Evolutionary conservation across 176 grass and related monocot genomes (phyloP).

Genomic region (Cenchrus purpureus): DNA sequence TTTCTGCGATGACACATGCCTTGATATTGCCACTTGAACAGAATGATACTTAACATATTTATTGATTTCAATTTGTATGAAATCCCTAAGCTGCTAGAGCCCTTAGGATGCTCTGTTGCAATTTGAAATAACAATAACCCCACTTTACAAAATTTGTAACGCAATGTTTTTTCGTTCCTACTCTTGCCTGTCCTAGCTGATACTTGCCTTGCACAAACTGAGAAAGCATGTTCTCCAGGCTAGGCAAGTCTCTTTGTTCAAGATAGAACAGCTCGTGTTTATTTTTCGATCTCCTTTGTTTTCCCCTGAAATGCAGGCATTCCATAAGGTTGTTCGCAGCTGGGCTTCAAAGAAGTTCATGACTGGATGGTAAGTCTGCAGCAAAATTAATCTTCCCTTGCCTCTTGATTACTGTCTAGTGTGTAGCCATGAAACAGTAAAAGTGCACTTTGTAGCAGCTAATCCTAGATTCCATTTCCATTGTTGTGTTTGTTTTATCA

Average conservation of each 20-base stretch:
- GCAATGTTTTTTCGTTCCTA: not conserved
- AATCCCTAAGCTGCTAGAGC: not conserved
- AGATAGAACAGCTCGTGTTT: slow-evolving; percentile 19
- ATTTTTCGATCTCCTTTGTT: slow-evolving; percentile 3
- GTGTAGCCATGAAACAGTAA: slow-evolving; percentile 6
- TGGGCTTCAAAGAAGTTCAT: slow-evolving; percentile 98
- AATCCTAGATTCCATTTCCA: not conserved
- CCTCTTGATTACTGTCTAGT: not conserved
- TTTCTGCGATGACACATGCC: too few species aligned
- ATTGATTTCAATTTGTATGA: not conserved
- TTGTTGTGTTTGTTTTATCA: not conserved
- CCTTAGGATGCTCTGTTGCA: not conserved
- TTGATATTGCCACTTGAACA: not conserved
- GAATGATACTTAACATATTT: not conserved
- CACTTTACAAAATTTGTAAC: not conserved
- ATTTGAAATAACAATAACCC: slow-evolving; percentile 7
- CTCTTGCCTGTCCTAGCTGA: slow-evolving; percentile 18
- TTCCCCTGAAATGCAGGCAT: slow-evolving; percentile 58
- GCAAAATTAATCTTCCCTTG: not conserved
- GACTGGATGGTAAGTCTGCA: slow-evolving; percentile 80
- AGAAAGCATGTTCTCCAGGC: not conserved
- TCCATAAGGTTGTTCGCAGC: slow-evolving; percentile 86
- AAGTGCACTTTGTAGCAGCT: not conserved
- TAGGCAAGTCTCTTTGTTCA: slow-evolving; percentile 1
- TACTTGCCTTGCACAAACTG: slow-evolving; percentile 34